Base-by-base conservation (phyloP, 2,329 filamentous ascomycete species). In the Alternaria ethzedia region DNA sequence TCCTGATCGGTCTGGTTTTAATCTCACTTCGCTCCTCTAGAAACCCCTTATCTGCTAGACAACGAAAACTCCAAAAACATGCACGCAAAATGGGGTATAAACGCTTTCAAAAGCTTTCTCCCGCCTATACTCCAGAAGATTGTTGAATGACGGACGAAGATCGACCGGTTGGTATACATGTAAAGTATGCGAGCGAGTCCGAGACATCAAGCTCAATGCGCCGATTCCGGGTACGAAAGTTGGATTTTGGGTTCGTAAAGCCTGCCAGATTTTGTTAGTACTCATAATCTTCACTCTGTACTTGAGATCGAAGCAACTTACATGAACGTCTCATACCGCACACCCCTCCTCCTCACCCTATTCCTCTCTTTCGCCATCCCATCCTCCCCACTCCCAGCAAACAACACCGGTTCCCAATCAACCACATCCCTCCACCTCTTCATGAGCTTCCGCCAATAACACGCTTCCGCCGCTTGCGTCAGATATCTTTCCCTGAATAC, bases 241-340 rank as follows among this genome's bases (percentile, higher is more conserved):
- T 67, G 65, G 50, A 62, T 50, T 26, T 49, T 62, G 51, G 65
- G 65, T 55, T 67, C 65, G 50, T 65, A 67, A 43, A 67, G 55
- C 63, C 65, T 67, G 51, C 36, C 47, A 9, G 13, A 5, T 41
- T 6, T 6, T 47, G 20, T 51, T 21, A 54, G 28, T 20, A 2
- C 0, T 10, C 6, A 6, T 2, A 3, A 46, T 9, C 4, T 8
- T 25, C 20, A 23, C 17, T 13, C 4, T 25, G 4, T 6, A 15
- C 20, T 13, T 5, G 9, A 41, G 36, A 3, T 8, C n/a, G 12
- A 12, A 4, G 10, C 28, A 28, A 63, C 73, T 72, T 49, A 73
- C 74, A 75, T 72, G 56, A 78, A 78, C 11, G 75, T 77, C 62
- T 78, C 75, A 41, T 71, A 78, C 36, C 73, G 46, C 3, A 76